Conservation (phyloP, 371 early-diverging fungal species). For the Actinomucor elegans region DNA sequence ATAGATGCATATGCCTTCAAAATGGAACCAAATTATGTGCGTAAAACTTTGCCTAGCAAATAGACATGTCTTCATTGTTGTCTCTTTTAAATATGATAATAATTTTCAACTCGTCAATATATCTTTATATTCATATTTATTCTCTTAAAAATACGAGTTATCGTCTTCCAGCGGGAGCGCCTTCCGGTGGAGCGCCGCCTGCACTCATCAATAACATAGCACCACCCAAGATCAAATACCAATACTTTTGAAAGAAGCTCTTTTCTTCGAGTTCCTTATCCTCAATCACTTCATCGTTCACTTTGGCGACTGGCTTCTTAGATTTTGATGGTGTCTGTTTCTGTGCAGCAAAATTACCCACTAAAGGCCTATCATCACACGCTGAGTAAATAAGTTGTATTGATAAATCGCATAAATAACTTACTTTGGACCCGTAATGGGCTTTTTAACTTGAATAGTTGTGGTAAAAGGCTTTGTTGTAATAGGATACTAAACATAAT, state of each 20-base stretch:
- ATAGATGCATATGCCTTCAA: no score
- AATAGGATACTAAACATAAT: constrained; percentile 10
- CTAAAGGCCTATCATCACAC: constrained; percentile 13
- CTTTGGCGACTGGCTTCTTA: constrained; percentile 11
- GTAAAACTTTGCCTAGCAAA: no score
- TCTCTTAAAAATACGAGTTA: no score
- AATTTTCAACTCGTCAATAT: no score
- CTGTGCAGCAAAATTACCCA: constrained; percentile 21
- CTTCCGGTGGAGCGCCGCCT: constrained; percentile 4
- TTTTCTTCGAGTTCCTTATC: constrained; percentile 26
- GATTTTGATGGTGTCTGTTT: constrained; percentile 16
- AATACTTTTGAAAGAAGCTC: constrained; percentile 31
- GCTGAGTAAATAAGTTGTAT: no score
- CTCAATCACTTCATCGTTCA: constrained; percentile 18
- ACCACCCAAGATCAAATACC: constrained; percentile 21
- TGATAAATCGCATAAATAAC: not conserved
- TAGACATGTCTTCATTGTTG: no score
- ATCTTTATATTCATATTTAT: no score
- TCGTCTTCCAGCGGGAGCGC: constrained; percentile 1
- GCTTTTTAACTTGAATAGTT: constrained; percentile 6
- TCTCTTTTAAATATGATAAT: no score
- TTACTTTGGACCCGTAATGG: constrained; percentile 21
- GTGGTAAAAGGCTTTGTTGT: constrained; percentile 19
- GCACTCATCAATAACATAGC: constrained; percentile 10
- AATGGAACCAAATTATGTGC: no score